Evolutionary conservation across 139 green algal genomes (phyloP).

Genomic region (Auxenochlorella pyrenoidosa): DNA sequence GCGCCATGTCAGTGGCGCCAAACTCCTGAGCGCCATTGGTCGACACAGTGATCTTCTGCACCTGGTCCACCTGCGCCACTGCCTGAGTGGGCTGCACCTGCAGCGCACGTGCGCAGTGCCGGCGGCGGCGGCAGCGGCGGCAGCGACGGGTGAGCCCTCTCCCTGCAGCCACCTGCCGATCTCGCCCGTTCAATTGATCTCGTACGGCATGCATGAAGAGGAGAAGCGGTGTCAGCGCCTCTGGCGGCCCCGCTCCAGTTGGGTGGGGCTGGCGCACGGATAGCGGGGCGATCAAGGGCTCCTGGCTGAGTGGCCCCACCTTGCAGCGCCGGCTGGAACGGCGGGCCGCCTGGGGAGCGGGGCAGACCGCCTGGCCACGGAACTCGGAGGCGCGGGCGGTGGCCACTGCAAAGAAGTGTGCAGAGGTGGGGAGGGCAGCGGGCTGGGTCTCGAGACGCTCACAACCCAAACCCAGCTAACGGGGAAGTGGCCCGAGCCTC

Average conservation of each 20-base stretch:
- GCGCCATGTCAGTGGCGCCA: conserved; percentile 1
- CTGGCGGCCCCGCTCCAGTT: too few relatives aligned
- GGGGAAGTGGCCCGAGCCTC: too few relatives aligned
- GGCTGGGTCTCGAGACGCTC: neutral
- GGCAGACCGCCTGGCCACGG: neutral
- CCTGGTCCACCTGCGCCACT: conserved; percentile 1
- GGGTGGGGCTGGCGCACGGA: neutral
- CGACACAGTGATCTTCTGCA: conserved; percentile 15
- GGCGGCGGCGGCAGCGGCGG: neutral
- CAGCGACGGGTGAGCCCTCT: neutral
- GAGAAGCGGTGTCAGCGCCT: too few relatives aligned
- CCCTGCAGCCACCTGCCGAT: neutral
- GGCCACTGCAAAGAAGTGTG: neutral
- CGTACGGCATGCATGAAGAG: too few relatives aligned
- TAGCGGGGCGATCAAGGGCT: too few relatives aligned
- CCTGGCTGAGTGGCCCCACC: too few relatives aligned
- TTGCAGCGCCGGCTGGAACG: neutral
- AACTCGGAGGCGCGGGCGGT: neutral
- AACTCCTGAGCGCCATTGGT: conserved; percentile 17
- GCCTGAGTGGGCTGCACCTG: conserved; percentile 15
- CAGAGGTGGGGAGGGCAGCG: neutral
- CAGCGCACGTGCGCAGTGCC: neutral
- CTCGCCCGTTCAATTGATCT: too few relatives aligned
- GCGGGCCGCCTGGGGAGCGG: neutral
- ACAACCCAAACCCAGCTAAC: too few relatives aligned